These are phyloP conservation scores for Sphaerulina vaccinii DNA, from an alignment of 2,329 filamentous ascomycete species.

Conservation along the genomic window DNA sequence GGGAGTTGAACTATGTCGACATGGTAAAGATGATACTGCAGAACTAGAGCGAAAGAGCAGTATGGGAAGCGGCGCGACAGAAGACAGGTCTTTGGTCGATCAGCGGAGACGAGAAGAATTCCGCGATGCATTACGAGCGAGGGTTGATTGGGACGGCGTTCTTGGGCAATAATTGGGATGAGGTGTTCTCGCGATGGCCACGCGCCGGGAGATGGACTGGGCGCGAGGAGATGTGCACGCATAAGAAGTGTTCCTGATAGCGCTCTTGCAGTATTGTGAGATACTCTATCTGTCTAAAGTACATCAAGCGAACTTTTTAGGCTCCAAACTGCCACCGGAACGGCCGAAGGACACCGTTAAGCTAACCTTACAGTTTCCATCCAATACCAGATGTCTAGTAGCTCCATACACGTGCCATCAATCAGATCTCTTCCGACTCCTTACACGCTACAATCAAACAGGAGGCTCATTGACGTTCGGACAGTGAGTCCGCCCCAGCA, in stretches of 20 bases:
- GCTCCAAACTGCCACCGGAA: too few species aligned
- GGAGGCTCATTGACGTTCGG: too few species aligned
- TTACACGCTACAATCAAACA: too few species aligned
- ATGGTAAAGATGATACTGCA: constrained; percentile 44
- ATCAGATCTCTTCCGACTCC: too few species aligned
- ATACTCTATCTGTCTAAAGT: background rate
- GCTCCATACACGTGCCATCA: too few species aligned
- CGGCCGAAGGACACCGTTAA: too few species aligned
- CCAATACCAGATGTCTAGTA: too few species aligned
- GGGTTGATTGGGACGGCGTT: constrained; percentile 1
- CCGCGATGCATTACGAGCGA: constrained; percentile 16
- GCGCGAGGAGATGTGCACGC: background rate
- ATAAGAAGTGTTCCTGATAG: background rate
- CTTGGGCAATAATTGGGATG: background rate
- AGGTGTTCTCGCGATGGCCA: background rate
- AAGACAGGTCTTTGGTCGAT: background rate
- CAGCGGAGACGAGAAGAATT: background rate
- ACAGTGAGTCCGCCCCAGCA: too few species aligned
- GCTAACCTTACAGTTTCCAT: too few species aligned
- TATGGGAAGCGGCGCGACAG: background rate
- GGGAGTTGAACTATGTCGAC: constrained; percentile 91
- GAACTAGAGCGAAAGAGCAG: constrained; percentile 31
- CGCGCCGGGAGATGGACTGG: background rate
- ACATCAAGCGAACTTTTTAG: background rate
- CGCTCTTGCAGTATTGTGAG: background rate